These are phyloP conservation scores for Casuarina equisetifolia DNA, from an alignment of 306 rosid genomes.

Conservation along the genomic window DNA sequence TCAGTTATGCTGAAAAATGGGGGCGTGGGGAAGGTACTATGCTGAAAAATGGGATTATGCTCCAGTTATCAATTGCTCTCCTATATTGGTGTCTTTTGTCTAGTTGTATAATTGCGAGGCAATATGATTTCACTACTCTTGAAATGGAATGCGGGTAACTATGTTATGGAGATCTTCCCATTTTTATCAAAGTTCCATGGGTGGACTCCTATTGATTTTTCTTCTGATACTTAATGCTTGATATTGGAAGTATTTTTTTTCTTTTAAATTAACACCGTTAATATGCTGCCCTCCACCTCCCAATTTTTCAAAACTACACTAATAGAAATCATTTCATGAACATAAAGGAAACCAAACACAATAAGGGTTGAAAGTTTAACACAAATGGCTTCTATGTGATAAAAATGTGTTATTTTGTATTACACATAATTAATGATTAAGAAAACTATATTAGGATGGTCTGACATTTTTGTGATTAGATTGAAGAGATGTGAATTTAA, in stretches of 20 bases:
- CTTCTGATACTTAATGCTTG: not conserved
- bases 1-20: too few species aligned
- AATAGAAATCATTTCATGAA: not conserved
- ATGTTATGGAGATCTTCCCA: not conserved
- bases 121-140: not conserved
- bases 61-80: not conserved
- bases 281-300: not conserved
- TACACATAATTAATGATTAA: not conserved
- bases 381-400: not conserved
- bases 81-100: not conserved
- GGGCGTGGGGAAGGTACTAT: conserved; percentile 7
- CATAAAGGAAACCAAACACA: not conserved
- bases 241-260: not conserved
- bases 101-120: not conserved
- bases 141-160: not conserved
- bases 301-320: not conserved
- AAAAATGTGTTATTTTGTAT: not conserved
- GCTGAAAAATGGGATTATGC: not conserved
- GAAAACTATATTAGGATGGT: not conserved
- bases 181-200: not conserved
- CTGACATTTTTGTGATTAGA: not conserved
- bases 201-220: not conserved
- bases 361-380: not conserved
- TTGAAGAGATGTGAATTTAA: not conserved
- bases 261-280: not conserved